Percentiles rank a stretch among this genome's conserved stretches.
phyloP scores from a whole-genome alignment of 768 basidiomycete species.

The Rubroboletus pulcherrimus region DNA sequence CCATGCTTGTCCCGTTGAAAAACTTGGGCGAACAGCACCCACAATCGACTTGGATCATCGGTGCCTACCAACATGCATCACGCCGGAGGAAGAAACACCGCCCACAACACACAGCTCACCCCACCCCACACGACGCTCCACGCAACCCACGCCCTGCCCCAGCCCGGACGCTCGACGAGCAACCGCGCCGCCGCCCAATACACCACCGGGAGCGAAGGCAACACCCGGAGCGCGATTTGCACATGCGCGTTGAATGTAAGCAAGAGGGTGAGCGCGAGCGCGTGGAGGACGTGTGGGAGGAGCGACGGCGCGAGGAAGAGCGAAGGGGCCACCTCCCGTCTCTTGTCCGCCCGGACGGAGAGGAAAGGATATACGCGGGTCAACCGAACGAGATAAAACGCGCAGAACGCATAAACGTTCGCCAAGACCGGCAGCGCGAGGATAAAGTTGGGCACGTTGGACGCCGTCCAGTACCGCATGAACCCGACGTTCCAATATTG shows the following conservation, averaged over 20 bases:
- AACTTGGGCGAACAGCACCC: background rate
- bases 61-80: conserved; percentile 31
- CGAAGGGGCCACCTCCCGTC: background rate
- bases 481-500: conserved; percentile 88
- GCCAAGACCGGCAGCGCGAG: conserved; percentile 69
- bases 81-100: conserved; percentile 87
- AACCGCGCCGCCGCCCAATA: conserved; percentile 87
- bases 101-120: conserved; percentile 72
- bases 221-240: conserved; percentile 80
- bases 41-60: background rate
- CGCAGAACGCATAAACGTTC: conserved; percentile 37
- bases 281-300: conserved; percentile 74
- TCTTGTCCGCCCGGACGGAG: background rate
- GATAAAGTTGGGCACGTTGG: conserved; percentile 86
- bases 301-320: conserved; percentile 42
- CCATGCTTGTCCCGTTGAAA: background rate
- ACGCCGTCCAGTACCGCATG: conserved; percentile 77
- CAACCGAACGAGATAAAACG: conserved; percentile 21
- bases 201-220: conserved; percentile 68
- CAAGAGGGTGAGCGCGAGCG: conserved; percentile 54
- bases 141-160: conserved; percentile 61
- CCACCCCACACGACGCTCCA: conserved; percentile 82
- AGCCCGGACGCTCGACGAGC: conserved; percentile 43
- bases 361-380: background rate
- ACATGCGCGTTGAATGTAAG: conserved; percentile 80